Evolutionary conservation across 106 monocot species (phyloP).

Genomic region (Vanilla planifolia): DNA sequence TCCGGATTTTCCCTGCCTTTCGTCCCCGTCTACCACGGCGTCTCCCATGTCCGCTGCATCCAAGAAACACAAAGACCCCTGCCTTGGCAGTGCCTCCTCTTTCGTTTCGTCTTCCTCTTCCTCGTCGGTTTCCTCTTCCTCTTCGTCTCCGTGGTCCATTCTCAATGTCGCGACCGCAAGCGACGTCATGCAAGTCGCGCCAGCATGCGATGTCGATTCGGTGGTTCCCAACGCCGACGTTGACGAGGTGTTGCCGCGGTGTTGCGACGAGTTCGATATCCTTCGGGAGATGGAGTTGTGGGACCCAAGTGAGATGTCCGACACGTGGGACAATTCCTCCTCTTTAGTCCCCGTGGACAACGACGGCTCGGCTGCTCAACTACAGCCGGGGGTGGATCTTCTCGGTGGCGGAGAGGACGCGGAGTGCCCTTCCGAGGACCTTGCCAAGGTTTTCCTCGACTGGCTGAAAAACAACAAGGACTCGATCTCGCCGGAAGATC

Average conservation of each 20-base stretch:
- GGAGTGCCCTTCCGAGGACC: conserved; percentile 25
- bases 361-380: conserved; percentile 5
- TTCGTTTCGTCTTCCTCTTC: conserved; percentile 25
- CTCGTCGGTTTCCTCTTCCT: conserved; percentile 21
- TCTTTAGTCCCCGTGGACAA: conserved; percentile 45
- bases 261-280: not conserved
- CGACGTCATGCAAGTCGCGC: conserved; percentile 9
- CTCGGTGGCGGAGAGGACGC: not conserved
- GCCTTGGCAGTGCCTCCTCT: too few species aligned
- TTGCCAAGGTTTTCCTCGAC: conserved; percentile 65
- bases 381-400: not conserved
- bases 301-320: conserved; percentile 8
- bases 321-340: conserved; percentile 29
- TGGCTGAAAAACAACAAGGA: conserved; percentile 88
- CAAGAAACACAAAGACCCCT: not conserved
- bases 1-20: conserved; percentile 64
- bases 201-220: not conserved
- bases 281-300: not conserved
- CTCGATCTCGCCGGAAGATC: conserved; percentile 67
- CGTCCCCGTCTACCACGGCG: conserved; percentile 38
- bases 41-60: conserved; percentile 18
- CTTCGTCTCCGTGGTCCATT: conserved; percentile 32
- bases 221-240: too few species aligned
- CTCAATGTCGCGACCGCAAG: conserved; percentile 2
- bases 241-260: not conserved